A percentile compares a stretch with the other conserved stretches of the same genome.
Conservation (phyloP, 345 rosid genomes). For the Erysimum cheiranthoides region DNA sequence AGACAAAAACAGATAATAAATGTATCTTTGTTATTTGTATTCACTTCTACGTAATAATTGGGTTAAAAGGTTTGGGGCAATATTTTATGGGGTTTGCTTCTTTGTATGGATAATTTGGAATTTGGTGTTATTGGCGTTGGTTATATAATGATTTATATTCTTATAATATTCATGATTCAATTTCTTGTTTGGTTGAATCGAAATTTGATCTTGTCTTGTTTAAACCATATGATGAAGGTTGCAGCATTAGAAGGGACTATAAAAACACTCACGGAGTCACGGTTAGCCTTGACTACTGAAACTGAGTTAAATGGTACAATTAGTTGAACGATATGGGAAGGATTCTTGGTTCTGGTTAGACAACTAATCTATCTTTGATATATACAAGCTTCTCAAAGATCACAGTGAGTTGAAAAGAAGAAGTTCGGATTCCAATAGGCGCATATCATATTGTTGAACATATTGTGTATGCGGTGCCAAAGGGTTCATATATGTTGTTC, state of each 20-base stretch:
- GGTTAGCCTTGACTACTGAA: too few relatives aligned
- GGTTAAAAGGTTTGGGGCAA: conserved; percentile 26
- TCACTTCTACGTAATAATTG: conserved; percentile 34
- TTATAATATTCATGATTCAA: not conserved
- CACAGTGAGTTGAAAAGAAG: too few relatives aligned
- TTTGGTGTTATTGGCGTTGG: conserved; percentile 30
- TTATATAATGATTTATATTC: conserved; percentile 12
- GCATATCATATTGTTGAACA: not conserved
- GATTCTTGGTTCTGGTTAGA: too few relatives aligned
- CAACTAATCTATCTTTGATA: too few relatives aligned
- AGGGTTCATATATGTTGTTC: not conserved
- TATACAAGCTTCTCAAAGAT: too few relatives aligned
- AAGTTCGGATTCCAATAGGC: not conserved
- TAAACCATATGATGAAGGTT: conserved; percentile 3
- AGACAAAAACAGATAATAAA: conserved; percentile 23
- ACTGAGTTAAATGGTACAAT: too few relatives aligned
- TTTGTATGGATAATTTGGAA: conserved; percentile 30
- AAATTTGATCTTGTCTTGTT: not conserved
- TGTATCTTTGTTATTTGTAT: conserved; percentile 34
- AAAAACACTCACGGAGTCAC: too few relatives aligned
- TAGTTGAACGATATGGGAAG: too few relatives aligned
- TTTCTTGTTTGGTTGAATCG: not conserved
- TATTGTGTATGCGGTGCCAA: not conserved
- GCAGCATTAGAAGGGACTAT: not conserved
- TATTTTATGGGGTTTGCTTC: conserved; percentile 40